Percentiles rank a stretch among this genome's conserved stretches.
Evolutionary conservation across 345 rosid species (phyloP).

Genomic region (Gossypium longicalyx): DNA sequence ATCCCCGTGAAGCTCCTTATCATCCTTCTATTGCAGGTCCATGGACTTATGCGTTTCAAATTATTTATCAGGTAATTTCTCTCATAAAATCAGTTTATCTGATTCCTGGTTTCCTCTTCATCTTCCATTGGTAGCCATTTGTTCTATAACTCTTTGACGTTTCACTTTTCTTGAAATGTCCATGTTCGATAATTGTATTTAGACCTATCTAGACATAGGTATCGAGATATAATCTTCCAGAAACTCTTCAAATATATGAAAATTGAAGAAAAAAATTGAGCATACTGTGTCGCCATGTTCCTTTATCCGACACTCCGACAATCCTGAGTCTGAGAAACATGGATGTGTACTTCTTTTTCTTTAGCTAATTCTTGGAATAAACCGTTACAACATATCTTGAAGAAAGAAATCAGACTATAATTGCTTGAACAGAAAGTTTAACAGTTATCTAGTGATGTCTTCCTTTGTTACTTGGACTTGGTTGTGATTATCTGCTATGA

Average conservation of each 20-base stretch:
- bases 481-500: not conserved
- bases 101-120: too few relatives aligned
- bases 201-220: not conserved
- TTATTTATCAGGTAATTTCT: slow-evolving; percentile 58
- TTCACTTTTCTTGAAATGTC: not conserved
- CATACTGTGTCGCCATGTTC: not conserved
- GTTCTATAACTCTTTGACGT: not conserved
- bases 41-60: slow-evolving; percentile 57
- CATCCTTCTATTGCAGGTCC: slow-evolving; percentile 32
- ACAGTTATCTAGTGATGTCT: not conserved
- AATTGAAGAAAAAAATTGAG: not conserved
- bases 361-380: not conserved
- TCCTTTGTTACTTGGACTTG: not conserved
- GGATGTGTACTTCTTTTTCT: not conserved
- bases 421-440: not conserved
- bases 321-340: not conserved
- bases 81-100: not conserved
- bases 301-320: not conserved
- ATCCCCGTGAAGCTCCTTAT: slow-evolving; percentile 26
- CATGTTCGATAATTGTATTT: not conserved
- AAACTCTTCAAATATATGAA: not conserved
- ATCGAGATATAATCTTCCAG: not conserved
- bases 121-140: not conserved
- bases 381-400: not conserved
- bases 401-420: not conserved